A percentile compares a stretch with the other conserved stretches of the same genome.
These are phyloP conservation scores for Blastobotrys chiropterorum DNA, from an alignment of 805 yeast genomes.

Conservation along the genomic window DNA sequence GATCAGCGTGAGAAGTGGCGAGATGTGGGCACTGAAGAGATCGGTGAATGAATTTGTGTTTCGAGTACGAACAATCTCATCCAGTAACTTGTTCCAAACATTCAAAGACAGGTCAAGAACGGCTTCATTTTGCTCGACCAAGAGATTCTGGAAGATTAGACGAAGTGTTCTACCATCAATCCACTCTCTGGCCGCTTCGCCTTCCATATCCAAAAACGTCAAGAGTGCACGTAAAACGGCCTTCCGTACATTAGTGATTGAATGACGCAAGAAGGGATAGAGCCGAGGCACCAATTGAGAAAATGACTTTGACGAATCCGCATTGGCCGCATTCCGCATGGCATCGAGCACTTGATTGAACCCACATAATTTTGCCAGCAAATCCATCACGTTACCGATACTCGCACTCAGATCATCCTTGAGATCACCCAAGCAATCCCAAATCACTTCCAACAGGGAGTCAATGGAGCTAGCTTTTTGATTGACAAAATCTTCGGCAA, in stretches of 20 bases:
- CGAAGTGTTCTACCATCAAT: conserved; percentile 67
- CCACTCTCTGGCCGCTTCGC: conserved; percentile 52
- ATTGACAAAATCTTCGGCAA: conserved; percentile 78
- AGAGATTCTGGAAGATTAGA: conserved; percentile 74
- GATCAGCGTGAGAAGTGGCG: conserved; percentile 56
- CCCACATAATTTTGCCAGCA: conserved; percentile 79
- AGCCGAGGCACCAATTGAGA: conserved; percentile 78
- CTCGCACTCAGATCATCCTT: conserved; percentile 92
- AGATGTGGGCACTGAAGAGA: conserved; percentile 49
- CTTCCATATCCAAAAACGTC: conserved; percentile 57
- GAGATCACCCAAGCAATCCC: conserved; percentile 80
- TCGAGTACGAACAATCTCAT: conserved; percentile 23
- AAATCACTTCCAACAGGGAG: conserved; percentile 58
- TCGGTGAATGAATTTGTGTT: conserved; percentile 39
- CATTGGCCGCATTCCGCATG: conserved; percentile 55
- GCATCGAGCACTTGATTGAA: conserved; percentile 69
- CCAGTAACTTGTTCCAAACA: conserved; percentile 54
- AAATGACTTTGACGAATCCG: conserved; percentile 50
- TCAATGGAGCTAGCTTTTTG: conserved; percentile 45
- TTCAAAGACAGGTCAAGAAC: conserved; percentile 57
- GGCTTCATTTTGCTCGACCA: conserved; percentile 80
- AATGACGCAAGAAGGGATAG: conserved; percentile 89
- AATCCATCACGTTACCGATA: conserved; percentile 92
- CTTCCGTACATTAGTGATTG: conserved; percentile 83
- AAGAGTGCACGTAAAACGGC: conserved; percentile 76